A percentile compares a stretch with the other conserved stretches of the same genome.
phyloP scores from a whole-genome alignment of 306 rosid species.

The Clitoria ternatea region DNA sequence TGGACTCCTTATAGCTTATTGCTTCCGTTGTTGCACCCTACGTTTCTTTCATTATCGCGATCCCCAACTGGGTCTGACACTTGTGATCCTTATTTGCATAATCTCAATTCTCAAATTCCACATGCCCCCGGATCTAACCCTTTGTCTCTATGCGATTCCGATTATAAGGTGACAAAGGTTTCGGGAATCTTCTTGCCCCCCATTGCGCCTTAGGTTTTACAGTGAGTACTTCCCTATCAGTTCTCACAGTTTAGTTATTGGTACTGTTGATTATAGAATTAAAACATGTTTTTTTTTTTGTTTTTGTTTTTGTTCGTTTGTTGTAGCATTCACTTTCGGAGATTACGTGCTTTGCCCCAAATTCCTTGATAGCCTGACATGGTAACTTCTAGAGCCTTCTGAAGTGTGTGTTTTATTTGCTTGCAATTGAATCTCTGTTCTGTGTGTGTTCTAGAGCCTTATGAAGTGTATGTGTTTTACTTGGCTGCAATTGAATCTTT shows the following conservation, averaged over 20 bases:
- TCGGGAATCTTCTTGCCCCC: not conserved
- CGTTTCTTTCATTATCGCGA: not conserved
- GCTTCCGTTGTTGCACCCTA: not conserved
- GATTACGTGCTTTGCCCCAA: constrained; percentile 11
- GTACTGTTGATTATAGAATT: not conserved
- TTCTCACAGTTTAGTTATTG: not conserved
- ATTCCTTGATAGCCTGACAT: constrained; percentile 24
- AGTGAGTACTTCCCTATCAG: not conserved
- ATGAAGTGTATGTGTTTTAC: no score
- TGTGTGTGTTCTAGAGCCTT: no score
- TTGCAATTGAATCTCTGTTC: not conserved
- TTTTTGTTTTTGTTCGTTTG: not conserved
- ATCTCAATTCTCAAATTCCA: not conserved
- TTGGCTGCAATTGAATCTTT: no score
- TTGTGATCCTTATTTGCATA: not conserved
- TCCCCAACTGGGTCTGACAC: not conserved
- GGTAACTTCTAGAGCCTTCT: constrained; percentile 33
- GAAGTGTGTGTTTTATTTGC: not conserved
- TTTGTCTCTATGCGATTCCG: not conserved
- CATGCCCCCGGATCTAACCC: not conserved
- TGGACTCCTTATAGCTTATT: no score
- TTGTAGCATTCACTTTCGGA: not conserved
- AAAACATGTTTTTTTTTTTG: not conserved
- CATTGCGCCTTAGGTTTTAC: not conserved
- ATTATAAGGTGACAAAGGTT: not conserved